A percentile compares a stretch with the other conserved stretches of the same genome.
These are phyloP conservation scores for Pseudogymnoascus sp. DNA, from an alignment of 2,329 filamentous ascomycete genomes.

Conservation along the genomic window DNA sequence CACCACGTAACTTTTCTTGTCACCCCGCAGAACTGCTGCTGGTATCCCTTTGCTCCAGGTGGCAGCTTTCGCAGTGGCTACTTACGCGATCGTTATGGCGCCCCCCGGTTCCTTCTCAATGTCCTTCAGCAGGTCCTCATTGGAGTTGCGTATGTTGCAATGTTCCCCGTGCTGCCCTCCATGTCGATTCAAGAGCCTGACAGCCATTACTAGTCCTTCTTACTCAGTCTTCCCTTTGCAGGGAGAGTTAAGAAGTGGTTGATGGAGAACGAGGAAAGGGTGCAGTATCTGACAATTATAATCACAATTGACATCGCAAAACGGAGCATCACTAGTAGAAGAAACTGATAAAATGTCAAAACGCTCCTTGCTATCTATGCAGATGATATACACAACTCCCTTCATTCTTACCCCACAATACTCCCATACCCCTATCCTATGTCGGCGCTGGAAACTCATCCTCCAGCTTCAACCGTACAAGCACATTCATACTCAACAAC, in stretches of 20 bases:
- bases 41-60: not conserved
- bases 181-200: not conserved
- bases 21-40: not conserved
- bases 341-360: too few species aligned
- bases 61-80: not conserved
- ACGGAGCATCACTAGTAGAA: not conserved
- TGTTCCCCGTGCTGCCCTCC: too few species aligned
- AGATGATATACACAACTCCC: slow-evolving; percentile 1
- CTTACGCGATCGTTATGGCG: too few species aligned
- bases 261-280: too few species aligned
- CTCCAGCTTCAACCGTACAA: slow-evolving; percentile 78
- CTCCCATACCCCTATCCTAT: not conserved
- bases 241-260: too few species aligned
- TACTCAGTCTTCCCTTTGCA: too few species aligned
- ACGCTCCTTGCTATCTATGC: slow-evolving; percentile 5
- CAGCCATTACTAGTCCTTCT: too few species aligned
- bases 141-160: too few species aligned
- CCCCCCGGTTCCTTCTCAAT: too few species aligned
- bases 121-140: too few species aligned
- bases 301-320: not conserved
- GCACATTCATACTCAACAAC: slow-evolving; percentile 97
- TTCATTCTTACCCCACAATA: not conserved
- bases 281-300: too few species aligned
- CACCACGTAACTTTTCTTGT: not conserved
- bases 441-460: slow-evolving; percentile 69